phyloP scores from a whole-genome alignment of 805 yeast species.

The Pichia ethanolica region DNA sequence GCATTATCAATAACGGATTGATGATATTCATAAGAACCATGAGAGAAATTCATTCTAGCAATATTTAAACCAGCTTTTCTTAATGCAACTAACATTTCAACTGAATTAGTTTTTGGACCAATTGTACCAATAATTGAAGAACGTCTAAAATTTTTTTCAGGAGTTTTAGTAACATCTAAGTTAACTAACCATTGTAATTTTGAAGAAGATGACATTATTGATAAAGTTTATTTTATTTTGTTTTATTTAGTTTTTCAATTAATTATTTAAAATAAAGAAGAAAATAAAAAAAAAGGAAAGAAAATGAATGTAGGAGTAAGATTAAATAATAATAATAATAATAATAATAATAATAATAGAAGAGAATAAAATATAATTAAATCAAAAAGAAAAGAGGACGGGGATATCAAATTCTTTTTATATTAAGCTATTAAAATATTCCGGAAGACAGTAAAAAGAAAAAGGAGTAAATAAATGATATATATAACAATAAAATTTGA shows the following conservation, averaged over 20 bases:
- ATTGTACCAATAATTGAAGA: slow-evolving; percentile 97
- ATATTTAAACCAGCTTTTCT: slow-evolving; percentile 97
- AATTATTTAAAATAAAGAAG: background rate
- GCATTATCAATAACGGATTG: slow-evolving; percentile 95
- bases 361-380: background rate
- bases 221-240: no score
- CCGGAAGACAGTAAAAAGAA: no score
- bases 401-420: no score
- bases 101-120: slow-evolving; percentile 95
- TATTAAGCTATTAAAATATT: no score
- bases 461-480: no score
- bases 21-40: slow-evolving; percentile 97
- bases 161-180: slow-evolving; percentile 65
- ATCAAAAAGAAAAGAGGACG: background rate
- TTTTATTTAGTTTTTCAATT: background rate
- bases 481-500: no score
- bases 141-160: slow-evolving; percentile 79
- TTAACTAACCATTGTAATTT: slow-evolving; percentile 76
- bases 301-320: background rate
- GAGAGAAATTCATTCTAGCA: slow-evolving; percentile 98
- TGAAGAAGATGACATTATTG: slow-evolving; percentile 23
- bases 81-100: slow-evolving; percentile 73
- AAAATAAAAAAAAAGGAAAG: background rate
- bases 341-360: background rate
- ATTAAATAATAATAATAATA: background rate